Base-by-base conservation (phyloP, 179 eudicot species). In the Silene noctiflora region DNA sequence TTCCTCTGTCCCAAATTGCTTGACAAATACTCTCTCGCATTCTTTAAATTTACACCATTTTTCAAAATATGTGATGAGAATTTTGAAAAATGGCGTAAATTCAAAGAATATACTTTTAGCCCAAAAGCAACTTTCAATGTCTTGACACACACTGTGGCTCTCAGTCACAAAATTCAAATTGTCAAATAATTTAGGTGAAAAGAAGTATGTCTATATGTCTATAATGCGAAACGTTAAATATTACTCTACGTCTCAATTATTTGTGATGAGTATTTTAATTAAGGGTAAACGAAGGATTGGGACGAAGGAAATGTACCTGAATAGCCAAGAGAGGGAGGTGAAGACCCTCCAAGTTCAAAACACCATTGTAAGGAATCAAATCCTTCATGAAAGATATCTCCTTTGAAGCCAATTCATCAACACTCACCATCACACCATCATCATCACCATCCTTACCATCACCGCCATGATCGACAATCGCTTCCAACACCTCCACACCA, bases 321-420 rank as follows among this genome's bases (percentile, higher is more conserved):
- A 92, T 84, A n/a, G 88, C 85, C 77, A 92, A 66, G 48, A 92
- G 84, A 0, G 97, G 97, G 48, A 88, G 81, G 65, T 83, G 86
- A 80, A 89, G 87, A 42, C 97, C 97, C 75, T 92, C 96, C 82
- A 92, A 71, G 75, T 92, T 92, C 73, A 92, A 48, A 74, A 87
- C 69, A 9, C 85, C 84, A 69, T 83, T 85, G 68, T 85, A 92
- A 16, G 97, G 97, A 70, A 92, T 20, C 86, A 92, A 66, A 31
- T 89, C 93, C 79, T 85, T 87, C 80, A 90, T 84, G 76, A 70
- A 71, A 24, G 76, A 33, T 0, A 83, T 81, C n/a, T 86, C 93
- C 81, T 84, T 90, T 17, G 76, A 86, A 71, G 82, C 74, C 27
- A 92, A 84, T 55, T 88, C 91, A 14, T 82, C 91, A 24, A 82